These are phyloP conservation scores for Sicyos edulis DNA, from an alignment of 306 rosid genomes.

Conservation along the genomic window DNA sequence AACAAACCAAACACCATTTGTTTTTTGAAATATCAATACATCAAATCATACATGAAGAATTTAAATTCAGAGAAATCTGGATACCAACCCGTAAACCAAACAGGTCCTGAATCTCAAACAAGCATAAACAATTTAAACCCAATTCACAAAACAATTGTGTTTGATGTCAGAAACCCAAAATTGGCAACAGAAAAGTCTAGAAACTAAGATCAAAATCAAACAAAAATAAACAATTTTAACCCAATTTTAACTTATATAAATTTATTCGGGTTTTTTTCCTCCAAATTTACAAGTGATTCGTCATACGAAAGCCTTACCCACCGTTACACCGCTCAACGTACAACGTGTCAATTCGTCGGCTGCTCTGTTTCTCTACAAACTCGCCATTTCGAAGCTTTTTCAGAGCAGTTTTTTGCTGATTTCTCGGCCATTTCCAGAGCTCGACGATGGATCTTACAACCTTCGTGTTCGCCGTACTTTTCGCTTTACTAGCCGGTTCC, in stretches of 20 bases:
- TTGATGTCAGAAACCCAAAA: too few species aligned
- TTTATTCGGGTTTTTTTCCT: neutral
- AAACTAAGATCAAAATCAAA: neutral
- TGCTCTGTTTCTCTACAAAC: neutral
- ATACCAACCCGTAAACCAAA: too few species aligned
- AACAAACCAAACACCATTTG: too few species aligned
- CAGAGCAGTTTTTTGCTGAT: neutral
- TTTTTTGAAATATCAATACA: too few species aligned
- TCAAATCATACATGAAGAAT: too few species aligned
- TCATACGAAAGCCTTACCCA: neutral
- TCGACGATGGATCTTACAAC: neutral
- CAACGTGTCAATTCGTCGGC: neutral
- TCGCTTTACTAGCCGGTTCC: neutral
- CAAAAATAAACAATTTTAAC: neutral
- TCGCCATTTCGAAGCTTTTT: neutral
- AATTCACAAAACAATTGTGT: too few species aligned
- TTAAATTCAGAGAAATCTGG: too few species aligned
- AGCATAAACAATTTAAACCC: too few species aligned
- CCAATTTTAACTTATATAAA: neutral
- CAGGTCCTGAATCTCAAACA: too few species aligned
- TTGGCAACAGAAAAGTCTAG: too few species aligned
- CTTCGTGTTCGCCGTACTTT: neutral
- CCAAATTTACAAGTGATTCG: neutral
- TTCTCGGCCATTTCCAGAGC: neutral
- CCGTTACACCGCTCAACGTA: neutral